Evolutionary conservation across 2,329 filamentous ascomycete species (phyloP).

Genomic region (Lasiodiplodia citricola): DNA sequence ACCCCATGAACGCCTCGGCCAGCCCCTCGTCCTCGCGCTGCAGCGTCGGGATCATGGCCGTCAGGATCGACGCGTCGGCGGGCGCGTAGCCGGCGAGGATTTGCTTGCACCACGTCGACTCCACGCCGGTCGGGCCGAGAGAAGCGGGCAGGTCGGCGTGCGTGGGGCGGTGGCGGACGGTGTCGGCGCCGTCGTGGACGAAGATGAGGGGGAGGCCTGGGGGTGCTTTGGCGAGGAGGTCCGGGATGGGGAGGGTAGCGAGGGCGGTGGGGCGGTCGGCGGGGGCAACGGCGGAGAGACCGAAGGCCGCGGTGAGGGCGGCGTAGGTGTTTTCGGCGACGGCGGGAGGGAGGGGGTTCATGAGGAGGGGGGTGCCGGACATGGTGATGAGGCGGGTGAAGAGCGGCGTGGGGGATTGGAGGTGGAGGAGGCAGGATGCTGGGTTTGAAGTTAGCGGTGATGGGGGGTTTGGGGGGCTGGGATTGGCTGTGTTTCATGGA

Average conservation of each 20-base stretch:
- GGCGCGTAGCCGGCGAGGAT: slow-evolving; percentile 56
- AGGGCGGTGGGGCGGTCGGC: slow-evolving; percentile 51
- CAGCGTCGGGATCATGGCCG: background rate
- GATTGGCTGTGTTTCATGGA: background rate
- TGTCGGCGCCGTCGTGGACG: slow-evolving; percentile 29
- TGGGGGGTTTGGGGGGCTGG: slow-evolving; percentile 27
- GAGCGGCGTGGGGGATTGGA: slow-evolving; percentile 44
- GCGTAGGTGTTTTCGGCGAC: slow-evolving; percentile 51
- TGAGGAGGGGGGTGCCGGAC: slow-evolving; percentile 40
- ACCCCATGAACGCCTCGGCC: slow-evolving; percentile 40
- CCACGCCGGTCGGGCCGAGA: slow-evolving; percentile 27
- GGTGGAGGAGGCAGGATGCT: slow-evolving; percentile 29
- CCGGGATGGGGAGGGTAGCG: slow-evolving; percentile 45
- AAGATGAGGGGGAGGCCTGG: slow-evolving; percentile 43
- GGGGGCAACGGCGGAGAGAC: slow-evolving; percentile 43
- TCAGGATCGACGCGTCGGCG: slow-evolving; percentile 41
- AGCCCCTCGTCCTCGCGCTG: slow-evolving; percentile 36
- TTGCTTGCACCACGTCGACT: slow-evolving; percentile 49
- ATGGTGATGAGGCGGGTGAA: slow-evolving; percentile 48
- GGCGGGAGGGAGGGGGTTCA: slow-evolving; percentile 45
- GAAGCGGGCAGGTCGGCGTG: slow-evolving; percentile 26
- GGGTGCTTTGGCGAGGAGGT: slow-evolving; percentile 50
- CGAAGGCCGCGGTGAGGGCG: slow-evolving; percentile 47
- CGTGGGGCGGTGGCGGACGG: slow-evolving; percentile 1
- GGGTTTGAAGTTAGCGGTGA: background rate